phyloP scores from a whole-genome alignment of 768 basidiomycete genomes.

The Coprinopsis cinerea region DNA sequence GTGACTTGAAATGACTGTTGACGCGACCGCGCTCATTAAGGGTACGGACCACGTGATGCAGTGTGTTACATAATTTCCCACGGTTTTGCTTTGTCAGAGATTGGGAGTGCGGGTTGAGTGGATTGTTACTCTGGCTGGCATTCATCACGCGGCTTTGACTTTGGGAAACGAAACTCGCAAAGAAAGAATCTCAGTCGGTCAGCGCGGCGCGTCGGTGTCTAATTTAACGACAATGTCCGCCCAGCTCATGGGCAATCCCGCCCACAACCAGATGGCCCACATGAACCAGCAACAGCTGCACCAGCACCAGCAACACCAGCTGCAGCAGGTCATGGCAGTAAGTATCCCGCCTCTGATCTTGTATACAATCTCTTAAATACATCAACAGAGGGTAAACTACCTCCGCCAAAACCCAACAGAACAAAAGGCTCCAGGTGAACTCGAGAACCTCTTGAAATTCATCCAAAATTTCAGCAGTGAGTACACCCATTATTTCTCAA shows the following conservation, averaged over 20 bases:
- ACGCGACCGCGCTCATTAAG: not conserved
- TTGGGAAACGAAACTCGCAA: constrained; percentile 14
- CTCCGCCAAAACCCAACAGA: constrained; percentile 46
- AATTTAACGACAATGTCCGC: constrained; percentile 27
- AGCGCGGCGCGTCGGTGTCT: constrained; percentile 12
- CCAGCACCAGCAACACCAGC: constrained; percentile 23
- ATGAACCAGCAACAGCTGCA: constrained; percentile 24
- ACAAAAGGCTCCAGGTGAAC: constrained; percentile 40
- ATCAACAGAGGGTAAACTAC: constrained; percentile 39
- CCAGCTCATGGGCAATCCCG: constrained; percentile 35
- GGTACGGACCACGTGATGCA: not conserved
- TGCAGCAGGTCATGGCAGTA: constrained; percentile 39
- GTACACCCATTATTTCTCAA: constrained; percentile 14
- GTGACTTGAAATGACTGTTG: constrained; percentile 8
- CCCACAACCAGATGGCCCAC: constrained; percentile 25
- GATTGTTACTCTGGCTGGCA: constrained; percentile 21
- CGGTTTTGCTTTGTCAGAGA: constrained; percentile 5
- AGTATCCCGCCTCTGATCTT: constrained; percentile 14
- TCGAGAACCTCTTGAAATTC: constrained; percentile 42
- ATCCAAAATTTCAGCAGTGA: constrained; percentile 37
- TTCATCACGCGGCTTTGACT: constrained; percentile 31
- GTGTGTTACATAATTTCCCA: not conserved
- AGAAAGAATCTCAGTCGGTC: constrained; percentile 3
- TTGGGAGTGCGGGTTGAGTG: constrained; percentile 10
- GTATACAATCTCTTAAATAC: constrained; percentile 10